These are phyloP conservation scores for Arachnopeziza araneosa DNA, from an alignment of 2,329 filamentous ascomycete species.

Conservation along the genomic window DNA sequence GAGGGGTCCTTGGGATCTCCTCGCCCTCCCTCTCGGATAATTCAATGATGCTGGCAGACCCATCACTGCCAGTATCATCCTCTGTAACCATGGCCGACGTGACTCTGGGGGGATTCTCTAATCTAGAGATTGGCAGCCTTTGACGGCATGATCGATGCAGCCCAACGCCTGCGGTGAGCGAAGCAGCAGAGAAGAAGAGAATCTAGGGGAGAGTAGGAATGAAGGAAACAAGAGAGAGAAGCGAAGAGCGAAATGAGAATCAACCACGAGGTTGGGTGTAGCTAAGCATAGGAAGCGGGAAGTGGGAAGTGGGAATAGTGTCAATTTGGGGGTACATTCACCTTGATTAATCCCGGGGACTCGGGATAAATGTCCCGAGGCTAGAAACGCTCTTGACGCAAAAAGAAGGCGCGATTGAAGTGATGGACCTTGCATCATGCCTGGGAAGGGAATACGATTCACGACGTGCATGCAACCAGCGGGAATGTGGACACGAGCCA, in stretches of 20 bases:
- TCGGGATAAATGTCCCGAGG: not conserved
- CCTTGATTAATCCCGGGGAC: not conserved
- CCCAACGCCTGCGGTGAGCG: not conserved
- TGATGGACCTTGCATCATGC: not conserved
- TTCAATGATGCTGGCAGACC: not conserved
- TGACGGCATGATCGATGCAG: not conserved
- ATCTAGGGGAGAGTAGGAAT: too few species aligned
- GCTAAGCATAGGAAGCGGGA: not conserved
- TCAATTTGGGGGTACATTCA: not conserved
- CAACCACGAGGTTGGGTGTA: not conserved
- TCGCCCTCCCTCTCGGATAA: not conserved
- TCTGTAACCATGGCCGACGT: slow-evolving; percentile 11
- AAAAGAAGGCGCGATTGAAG: not conserved
- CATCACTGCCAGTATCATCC: slow-evolving; percentile 7
- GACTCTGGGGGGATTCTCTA: not conserved
- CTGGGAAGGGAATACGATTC: not conserved
- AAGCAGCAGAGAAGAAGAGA: not conserved
- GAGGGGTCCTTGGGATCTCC: not conserved
- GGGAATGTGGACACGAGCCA: not conserved
- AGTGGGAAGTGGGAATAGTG: not conserved
- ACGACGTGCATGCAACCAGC: not conserved
- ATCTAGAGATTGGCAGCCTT: not conserved
- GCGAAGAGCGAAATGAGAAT: not conserved
- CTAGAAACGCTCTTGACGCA: not conserved
- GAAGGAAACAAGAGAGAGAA: too few species aligned